Evolutionary conservation across 2,329 filamentous ascomycete species (phyloP), one percentile per base, ranked within the genome.

Genomic region (Penicillium sp.): DNA sequence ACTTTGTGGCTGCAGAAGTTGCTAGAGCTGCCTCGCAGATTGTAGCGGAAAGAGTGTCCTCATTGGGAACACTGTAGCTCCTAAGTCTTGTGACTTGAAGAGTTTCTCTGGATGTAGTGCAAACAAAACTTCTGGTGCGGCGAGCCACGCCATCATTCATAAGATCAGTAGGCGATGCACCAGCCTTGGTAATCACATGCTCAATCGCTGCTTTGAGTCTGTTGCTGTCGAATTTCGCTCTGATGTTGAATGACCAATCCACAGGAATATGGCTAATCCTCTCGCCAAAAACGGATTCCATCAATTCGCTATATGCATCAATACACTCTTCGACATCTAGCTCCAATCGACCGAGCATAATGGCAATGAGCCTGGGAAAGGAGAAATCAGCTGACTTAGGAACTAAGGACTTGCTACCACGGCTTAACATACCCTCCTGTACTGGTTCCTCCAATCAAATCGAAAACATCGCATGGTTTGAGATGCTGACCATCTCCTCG

Each of bases 11-110:
- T 3, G 82, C 82, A 1, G 77, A 80, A 0, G 81, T 83, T 2
- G 81, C 82, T 8, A 80, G 68, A 0, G 79, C 81, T 1, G 82
- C 81, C 65, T 82, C 69, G 75, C 80, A 84, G 41, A 84, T 82
- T 1, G 75, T 63, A 0, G 52, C 53, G 3, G 44, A 14, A 1
- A 49, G 7, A 1, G 27, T 5, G 11, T 33, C 21, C 19, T 65
- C 58, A 27, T 64, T 52, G 0, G 48, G 3, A 0, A 52, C 51
- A 5, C n/a, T 0, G 16, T 65, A 65, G 31, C 55, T 65, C 19
- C 62, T 60, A 14, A 65, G 33, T 0, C 60, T 43, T 2, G 52
- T 53, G 5, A 60, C 33, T 26, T 60, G 41, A 0, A 63, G 14
- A 0, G 63, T 65, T 0, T 64, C 57, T 26, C 64, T 63, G 0